Conservation (phyloP, 2,329 filamentous ascomycete genomes). For the Aureobasidium vineae region DNA sequence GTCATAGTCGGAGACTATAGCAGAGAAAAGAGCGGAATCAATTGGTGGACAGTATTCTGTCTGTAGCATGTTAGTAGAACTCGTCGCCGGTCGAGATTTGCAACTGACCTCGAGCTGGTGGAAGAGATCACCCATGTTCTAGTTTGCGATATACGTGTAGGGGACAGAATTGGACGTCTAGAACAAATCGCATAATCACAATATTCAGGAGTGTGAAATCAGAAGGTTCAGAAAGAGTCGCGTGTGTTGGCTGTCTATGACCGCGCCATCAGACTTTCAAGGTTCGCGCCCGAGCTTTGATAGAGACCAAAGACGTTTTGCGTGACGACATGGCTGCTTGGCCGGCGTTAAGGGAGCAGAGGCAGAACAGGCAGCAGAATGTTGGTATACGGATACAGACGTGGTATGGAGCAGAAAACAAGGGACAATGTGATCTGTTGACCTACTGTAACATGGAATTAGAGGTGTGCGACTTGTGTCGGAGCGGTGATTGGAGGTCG, state of each 20-base stretch:
- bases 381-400: background rate
- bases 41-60: constrained; percentile 70
- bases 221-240: background rate
- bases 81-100: background rate
- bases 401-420: background rate
- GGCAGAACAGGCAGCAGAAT: background rate
- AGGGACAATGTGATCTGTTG: background rate
- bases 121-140: constrained; percentile 29
- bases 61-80: constrained; percentile 42
- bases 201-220: background rate
- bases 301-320: background rate
- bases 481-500: background rate
- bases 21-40: constrained; percentile 73
- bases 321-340: constrained; percentile 12
- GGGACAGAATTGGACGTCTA: constrained; percentile 14
- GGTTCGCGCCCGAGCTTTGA: constrained; percentile 19
- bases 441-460: background rate
- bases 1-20: constrained; percentile 73
- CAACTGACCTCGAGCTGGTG: constrained; percentile 28
- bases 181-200: constrained; percentile 25
- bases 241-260: constrained; percentile 21
- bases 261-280: constrained; percentile 19
- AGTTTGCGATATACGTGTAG: background rate
- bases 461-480: background rate
- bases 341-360: background rate